These are phyloP conservation scores for Thinopyrum elongatum DNA, from an alignment of 176 grass and related monocot species.

Conservation along the genomic window DNA sequence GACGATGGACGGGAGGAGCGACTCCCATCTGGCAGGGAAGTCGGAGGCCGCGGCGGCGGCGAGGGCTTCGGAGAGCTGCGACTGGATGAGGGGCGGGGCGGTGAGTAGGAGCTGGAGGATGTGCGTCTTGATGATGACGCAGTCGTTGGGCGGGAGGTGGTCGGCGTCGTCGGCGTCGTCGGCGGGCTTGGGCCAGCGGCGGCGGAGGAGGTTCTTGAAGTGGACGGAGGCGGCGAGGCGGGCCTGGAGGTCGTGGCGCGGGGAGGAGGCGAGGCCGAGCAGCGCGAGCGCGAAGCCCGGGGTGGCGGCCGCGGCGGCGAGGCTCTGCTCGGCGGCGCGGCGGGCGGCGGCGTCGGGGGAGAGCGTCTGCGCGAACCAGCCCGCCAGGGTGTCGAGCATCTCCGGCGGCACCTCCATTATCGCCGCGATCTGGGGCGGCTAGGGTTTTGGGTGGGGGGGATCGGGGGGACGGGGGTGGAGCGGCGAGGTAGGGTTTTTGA, in stretches of 20 bases:
- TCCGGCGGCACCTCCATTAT: slow-evolving; percentile 80
- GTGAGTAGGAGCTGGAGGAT: slow-evolving; percentile 84
- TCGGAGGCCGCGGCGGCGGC: slow-evolving; percentile 63
- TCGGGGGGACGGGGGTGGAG: slow-evolving; percentile 14
- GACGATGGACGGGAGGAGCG: slow-evolving; percentile 78
- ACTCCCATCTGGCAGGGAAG: slow-evolving; percentile 75
- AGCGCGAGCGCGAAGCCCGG: slow-evolving; percentile 70
- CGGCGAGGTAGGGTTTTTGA: slow-evolving; percentile 48
- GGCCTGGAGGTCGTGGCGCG: slow-evolving; percentile 54
- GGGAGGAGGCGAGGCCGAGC: slow-evolving; percentile 56
- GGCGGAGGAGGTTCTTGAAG: slow-evolving; percentile 85
- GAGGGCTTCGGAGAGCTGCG: slow-evolving; percentile 77
- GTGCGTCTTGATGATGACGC: slow-evolving; percentile 65
- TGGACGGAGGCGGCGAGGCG: slow-evolving; percentile 70
- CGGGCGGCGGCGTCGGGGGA: slow-evolving; percentile 64
- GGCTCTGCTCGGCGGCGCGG: slow-evolving; percentile 68
- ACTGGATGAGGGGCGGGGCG: slow-evolving; percentile 66
- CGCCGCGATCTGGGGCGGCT: slow-evolving; percentile 25
- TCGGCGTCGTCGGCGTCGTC: slow-evolving; percentile 35
- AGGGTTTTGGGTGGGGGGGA: slow-evolving; percentile 31
- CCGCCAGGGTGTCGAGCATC: slow-evolving; percentile 68
- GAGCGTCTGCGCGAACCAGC: slow-evolving; percentile 76
- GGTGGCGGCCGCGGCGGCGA: slow-evolving; percentile 39
- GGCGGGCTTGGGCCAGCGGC: slow-evolving; percentile 56
- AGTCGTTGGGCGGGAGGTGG: slow-evolving; percentile 54